These are phyloP conservation scores for Pythium dissimile DNA, from an alignment of 352 stramenopile genomes.

Conservation along the genomic window DNA sequence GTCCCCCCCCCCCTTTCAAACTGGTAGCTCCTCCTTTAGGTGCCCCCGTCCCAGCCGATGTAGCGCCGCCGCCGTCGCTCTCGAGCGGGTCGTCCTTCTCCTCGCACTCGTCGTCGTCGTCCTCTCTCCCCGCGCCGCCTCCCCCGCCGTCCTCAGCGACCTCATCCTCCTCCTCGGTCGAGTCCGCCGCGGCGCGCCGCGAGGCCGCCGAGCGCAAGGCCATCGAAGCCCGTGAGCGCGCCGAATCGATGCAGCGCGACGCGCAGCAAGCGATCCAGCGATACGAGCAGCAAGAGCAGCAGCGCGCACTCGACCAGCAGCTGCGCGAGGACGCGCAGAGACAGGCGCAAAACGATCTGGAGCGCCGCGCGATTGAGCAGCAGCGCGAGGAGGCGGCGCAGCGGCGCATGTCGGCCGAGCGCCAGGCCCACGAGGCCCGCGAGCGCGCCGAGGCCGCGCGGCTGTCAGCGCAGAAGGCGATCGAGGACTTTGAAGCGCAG, in stretches of 20 bases:
- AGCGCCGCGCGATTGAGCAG: conserved; percentile 46
- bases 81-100: too few species aligned
- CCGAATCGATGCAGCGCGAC: conserved; percentile 40
- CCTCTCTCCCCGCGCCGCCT: too few species aligned
- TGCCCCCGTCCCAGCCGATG: too few species aligned
- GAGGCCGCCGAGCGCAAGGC: conserved; percentile 51
- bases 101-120: background rate
- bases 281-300: conserved; percentile 49
- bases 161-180: conserved; percentile 5
- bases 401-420: conserved; percentile 57
- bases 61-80: too few species aligned
- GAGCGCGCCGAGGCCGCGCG: conserved; percentile 64
- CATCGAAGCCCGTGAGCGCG: conserved; percentile 35
- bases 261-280: conserved; percentile 35
- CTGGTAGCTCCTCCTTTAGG: too few species aligned
- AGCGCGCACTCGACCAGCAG: conserved; percentile 33
- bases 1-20: too few species aligned
- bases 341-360: conserved; percentile 21
- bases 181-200: conserved; percentile 25
- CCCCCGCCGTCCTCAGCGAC: background rate
- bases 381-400: conserved; percentile 43
- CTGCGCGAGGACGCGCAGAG: conserved; percentile 31
- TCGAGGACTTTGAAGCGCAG: conserved; percentile 63
- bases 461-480: conserved; percentile 50
- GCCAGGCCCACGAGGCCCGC: conserved; percentile 47